Percentiles rank a stretch among this genome's conserved stretches.
Evolutionary conservation across 768 basidiomycete species (phyloP).

Genomic region (Tulasnella sp.): DNA sequence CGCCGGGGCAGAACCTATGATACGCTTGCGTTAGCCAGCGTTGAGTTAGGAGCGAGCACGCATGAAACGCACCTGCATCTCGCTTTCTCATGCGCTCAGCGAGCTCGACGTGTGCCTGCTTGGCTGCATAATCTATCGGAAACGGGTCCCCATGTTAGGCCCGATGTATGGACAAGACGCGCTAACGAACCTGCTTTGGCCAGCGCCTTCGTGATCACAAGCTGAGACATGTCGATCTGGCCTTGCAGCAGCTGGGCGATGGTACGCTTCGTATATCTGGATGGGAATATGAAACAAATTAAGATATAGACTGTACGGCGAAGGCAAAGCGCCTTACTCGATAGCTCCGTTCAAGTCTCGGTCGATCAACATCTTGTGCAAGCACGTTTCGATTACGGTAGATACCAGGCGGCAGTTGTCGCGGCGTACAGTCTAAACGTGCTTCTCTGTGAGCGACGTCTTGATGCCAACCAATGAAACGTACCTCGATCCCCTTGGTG

Average conservation of each 20-base stretch:
- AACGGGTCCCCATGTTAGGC: too few species aligned
- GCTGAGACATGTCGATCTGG: conserved; percentile 95
- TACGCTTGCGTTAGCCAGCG: neutral
- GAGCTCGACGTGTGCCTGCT: conserved; percentile 93
- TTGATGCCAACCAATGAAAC: conserved; percentile 19
- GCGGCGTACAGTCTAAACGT: conserved; percentile 83
- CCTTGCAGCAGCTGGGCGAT: conserved; percentile 93
- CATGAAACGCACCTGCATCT: conserved; percentile 54
- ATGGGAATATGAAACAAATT: neutral
- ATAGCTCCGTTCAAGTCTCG: conserved; percentile 88
- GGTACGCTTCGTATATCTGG: conserved; percentile 81
- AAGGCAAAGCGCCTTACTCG: conserved; percentile 41
- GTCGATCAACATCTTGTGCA: conserved; percentile 96
- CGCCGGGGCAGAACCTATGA: conserved; percentile 82
- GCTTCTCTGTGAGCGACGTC: too few species aligned
- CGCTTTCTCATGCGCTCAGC: conserved; percentile 93
- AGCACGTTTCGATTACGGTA: conserved; percentile 93
- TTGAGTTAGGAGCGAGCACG: neutral
- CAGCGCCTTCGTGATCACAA: conserved; percentile 96
- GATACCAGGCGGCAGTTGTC: conserved; percentile 98
- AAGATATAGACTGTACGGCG: neutral
- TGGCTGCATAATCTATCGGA: conserved; percentile 72
- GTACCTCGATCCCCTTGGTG: conserved; percentile 94
- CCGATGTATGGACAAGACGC: too few species aligned
- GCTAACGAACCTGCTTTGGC: conserved; percentile 54